Evolutionary conservation across 164 flowering plant species (phyloP).

Genomic region (Liquidambar formosana): DNA sequence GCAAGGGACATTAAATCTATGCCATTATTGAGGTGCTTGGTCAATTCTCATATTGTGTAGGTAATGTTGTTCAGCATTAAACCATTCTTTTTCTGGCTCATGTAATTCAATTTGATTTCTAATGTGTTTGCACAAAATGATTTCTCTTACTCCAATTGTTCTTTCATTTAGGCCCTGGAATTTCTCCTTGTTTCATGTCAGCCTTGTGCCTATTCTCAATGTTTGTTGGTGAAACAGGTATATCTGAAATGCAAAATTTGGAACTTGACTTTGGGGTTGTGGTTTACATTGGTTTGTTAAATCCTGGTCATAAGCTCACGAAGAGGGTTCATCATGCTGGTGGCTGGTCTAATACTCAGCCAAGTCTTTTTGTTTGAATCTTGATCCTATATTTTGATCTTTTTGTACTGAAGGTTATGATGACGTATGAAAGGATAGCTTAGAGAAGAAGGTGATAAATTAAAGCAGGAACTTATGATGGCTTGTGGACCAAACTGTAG

Average conservation of each 20-base stretch:
- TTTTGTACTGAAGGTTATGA: too few relatives aligned
- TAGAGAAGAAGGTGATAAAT: too few relatives aligned
- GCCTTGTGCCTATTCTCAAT: constrained; percentile 86
- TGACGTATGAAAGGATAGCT: too few relatives aligned
- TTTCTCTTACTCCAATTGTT: background rate
- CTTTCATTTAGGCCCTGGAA: constrained; percentile 68
- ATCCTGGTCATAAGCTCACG: too few relatives aligned
- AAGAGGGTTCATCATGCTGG: too few relatives aligned
- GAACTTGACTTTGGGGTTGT: too few relatives aligned
- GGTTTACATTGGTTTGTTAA: too few relatives aligned
- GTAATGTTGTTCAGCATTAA: constrained; percentile 30
- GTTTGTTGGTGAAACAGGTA: constrained; percentile 98
- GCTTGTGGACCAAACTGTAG: too few relatives aligned
- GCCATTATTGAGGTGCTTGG: constrained; percentile 93
- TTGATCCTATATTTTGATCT: too few relatives aligned
- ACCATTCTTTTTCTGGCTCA: background rate
- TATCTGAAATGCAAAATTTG: background rate
- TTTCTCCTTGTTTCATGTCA: constrained; percentile 92
- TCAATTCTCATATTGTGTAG: constrained; percentile 89
- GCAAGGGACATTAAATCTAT: constrained; percentile 96
- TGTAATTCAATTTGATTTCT: background rate
- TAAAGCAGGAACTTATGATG: too few relatives aligned
- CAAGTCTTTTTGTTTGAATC: too few relatives aligned
- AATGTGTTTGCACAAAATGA: background rate
- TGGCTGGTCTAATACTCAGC: too few relatives aligned